Percentiles rank a stretch among this genome's conserved stretches.
phyloP scores from a whole-genome alignment of 129 eudicot genomes.

The Tanacetum coccineum region DNA sequence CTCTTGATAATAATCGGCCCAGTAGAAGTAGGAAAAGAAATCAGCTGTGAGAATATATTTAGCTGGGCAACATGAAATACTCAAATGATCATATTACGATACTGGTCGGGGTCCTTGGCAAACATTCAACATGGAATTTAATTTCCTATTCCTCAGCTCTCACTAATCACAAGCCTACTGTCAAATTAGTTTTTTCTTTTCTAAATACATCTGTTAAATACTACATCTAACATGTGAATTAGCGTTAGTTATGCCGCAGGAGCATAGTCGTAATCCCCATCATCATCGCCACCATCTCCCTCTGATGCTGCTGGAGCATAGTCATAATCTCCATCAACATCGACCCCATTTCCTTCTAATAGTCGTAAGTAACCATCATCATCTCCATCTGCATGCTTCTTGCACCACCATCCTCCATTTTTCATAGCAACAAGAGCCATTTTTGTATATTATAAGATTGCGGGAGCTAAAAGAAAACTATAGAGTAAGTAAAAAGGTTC shows the following conservation, averaged over 20 bases:
- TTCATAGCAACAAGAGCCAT: conserved; percentile 26
- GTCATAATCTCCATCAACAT: conserved; percentile 24
- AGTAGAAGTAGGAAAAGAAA: not conserved
- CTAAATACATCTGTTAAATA: not conserved
- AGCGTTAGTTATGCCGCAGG: conserved; percentile 32
- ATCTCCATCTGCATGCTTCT: conserved; percentile 25
- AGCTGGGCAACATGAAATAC: not conserved
- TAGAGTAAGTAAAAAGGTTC: not conserved
- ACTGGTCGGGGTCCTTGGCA: not conserved
- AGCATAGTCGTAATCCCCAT: conserved; percentile 38
- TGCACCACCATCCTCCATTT: conserved; percentile 25
- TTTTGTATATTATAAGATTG: not conserved
- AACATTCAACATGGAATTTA: not conserved
- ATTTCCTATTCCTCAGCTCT: not conserved
- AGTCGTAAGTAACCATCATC: conserved; percentile 24
- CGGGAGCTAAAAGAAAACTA: not conserved
- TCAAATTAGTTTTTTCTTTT: not conserved
- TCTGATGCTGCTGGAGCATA: conserved; percentile 20
- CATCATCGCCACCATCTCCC: conserved; percentile 33
- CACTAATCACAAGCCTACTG: not conserved
- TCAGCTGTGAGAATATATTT: not conserved
- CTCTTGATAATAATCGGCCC: no score
- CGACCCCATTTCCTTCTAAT: conserved; percentile 18
- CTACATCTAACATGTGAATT: not conserved
- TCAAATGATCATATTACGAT: not conserved